Conservation (phyloP, 768 basidiomycete genomes). For the Leccinum ochraceum region DNA sequence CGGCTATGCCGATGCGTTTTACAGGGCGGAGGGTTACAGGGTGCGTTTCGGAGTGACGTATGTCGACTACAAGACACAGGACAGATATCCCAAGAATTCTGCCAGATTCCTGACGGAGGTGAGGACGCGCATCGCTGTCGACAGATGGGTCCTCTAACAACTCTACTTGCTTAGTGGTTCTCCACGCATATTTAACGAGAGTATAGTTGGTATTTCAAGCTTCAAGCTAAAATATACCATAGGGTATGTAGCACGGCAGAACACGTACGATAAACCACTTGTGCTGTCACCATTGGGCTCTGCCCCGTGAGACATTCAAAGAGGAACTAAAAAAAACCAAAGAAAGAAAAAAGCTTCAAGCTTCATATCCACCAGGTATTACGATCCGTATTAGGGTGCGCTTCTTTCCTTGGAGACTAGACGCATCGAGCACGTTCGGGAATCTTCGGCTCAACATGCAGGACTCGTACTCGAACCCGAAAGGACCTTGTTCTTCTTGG, state of each 20-base stretch:
- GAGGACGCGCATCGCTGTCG: slow-evolving; percentile 7
- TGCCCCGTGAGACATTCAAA: not conserved
- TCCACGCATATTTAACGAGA: not conserved
- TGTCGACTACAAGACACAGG: slow-evolving; percentile 71
- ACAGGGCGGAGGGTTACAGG: slow-evolving; percentile 63
- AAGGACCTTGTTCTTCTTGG: slow-evolving; percentile 15
- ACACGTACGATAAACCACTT: not conserved
- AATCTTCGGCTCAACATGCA: not conserved
- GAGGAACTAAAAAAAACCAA: not conserved
- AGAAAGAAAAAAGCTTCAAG: not conserved
- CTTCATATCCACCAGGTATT: not conserved
- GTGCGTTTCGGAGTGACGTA: slow-evolving; percentile 76
- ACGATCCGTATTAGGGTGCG: not conserved
- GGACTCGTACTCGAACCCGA: not conserved
- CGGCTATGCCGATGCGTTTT: not conserved
- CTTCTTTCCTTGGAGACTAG: not conserved
- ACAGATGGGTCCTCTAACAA: not conserved
- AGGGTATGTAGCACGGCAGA: not conserved
- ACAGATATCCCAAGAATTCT: slow-evolving; percentile 67
- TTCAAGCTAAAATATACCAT: not conserved
- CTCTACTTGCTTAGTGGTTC: slow-evolving; percentile 5
- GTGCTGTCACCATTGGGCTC: not conserved
- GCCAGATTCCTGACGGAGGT: slow-evolving; percentile 62
- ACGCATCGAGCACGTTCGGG: not conserved
- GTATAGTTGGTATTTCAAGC: not conserved